Conservation (phyloP, 345 rosid species). For the Anastatica hierochuntica region DNA sequence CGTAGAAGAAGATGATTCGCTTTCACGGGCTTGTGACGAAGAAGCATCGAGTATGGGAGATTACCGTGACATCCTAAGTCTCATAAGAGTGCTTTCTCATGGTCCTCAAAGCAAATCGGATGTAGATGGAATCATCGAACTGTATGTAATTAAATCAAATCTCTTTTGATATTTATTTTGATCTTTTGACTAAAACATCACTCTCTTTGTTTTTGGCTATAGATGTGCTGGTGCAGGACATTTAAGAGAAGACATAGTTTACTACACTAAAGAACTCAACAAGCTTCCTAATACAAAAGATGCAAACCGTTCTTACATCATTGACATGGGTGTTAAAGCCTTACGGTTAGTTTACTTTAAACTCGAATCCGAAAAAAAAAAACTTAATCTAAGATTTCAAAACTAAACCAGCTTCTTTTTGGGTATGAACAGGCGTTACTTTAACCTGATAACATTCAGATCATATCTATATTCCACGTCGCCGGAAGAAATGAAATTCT, state of each 20-base stretch:
- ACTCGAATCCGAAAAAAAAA: not conserved
- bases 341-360: slow-evolving; percentile 46
- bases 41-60: slow-evolving; percentile 82
- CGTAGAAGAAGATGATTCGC: slow-evolving; percentile 27
- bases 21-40: slow-evolving; percentile 51
- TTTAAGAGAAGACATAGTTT: slow-evolving; percentile 63
- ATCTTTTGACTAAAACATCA: too few relatives aligned
- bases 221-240: slow-evolving; percentile 97
- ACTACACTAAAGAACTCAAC: slow-evolving; percentile 55
- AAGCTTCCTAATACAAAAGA: slow-evolving; percentile 41
- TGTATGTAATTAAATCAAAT: slow-evolving; percentile 28
- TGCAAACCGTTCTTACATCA: slow-evolving; percentile 51
- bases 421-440: slow-evolving; percentile 65
- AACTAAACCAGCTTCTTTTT: too few relatives aligned
- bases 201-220: slow-evolving; percentile 2
- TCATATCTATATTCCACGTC: slow-evolving; percentile 71
- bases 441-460: slow-evolving; percentile 73
- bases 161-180: too few relatives aligned
- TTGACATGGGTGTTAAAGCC: slow-evolving; percentile 84
- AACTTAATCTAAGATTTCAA: too few relatives aligned
- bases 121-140: slow-evolving; percentile 58
- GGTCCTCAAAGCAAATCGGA: slow-evolving; percentile 96
- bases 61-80: slow-evolving; percentile 91
- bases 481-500: slow-evolving; percentile 44
- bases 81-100: slow-evolving; percentile 73